These are phyloP conservation scores for Phaeophleospora eucalypticola DNA, from an alignment of 2,329 filamentous ascomycete genomes.

Conservation along the genomic window DNA sequence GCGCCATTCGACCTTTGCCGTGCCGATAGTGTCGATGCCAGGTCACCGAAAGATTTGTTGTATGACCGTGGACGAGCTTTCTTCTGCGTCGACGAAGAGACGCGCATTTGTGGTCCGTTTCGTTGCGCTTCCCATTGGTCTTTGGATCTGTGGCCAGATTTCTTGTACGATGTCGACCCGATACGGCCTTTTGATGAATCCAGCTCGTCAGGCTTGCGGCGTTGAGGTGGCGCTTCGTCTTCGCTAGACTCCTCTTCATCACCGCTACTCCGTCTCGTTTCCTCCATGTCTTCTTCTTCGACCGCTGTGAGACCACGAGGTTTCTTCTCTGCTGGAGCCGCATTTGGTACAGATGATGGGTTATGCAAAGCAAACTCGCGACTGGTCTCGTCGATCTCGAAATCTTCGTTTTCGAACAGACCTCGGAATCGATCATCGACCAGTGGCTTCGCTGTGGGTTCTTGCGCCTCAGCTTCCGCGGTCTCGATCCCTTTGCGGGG, in stretches of 20 bases:
- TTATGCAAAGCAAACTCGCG: constrained; percentile 86
- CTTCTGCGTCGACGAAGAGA: constrained; percentile 48
- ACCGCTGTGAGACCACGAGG: constrained; percentile 54
- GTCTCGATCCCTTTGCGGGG: constrained; percentile 55
- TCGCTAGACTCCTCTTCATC: constrained; percentile 35
- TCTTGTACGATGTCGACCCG: constrained; percentile 63
- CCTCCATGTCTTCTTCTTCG: constrained; percentile 55
- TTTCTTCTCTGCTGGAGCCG: constrained; percentile 32
- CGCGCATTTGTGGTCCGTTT: constrained; percentile 49
- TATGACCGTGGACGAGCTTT: constrained; percentile 36
- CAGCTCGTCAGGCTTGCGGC: constrained; percentile 33
- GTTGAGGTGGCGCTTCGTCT: constrained; percentile 41
- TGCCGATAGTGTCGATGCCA: constrained; percentile 42
- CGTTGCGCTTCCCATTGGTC: constrained; percentile 15
- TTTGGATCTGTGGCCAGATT: constrained; percentile 48
- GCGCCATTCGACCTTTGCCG: constrained; percentile 23
- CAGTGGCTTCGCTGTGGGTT: constrained; percentile 45
- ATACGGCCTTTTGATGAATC: constrained; percentile 48
- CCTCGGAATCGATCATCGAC: constrained; percentile 81
- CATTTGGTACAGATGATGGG: constrained; percentile 63
- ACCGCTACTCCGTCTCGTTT: constrained; percentile 27
- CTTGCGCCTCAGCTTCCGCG: constrained; percentile 30
- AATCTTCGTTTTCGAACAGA: constrained; percentile 90
- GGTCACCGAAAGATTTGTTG: constrained; percentile 56
- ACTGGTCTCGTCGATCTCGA: constrained; percentile 83